Evolutionary conservation across 768 basidiomycete genomes (phyloP).

Genomic region (Lepiota subincarnata): DNA sequence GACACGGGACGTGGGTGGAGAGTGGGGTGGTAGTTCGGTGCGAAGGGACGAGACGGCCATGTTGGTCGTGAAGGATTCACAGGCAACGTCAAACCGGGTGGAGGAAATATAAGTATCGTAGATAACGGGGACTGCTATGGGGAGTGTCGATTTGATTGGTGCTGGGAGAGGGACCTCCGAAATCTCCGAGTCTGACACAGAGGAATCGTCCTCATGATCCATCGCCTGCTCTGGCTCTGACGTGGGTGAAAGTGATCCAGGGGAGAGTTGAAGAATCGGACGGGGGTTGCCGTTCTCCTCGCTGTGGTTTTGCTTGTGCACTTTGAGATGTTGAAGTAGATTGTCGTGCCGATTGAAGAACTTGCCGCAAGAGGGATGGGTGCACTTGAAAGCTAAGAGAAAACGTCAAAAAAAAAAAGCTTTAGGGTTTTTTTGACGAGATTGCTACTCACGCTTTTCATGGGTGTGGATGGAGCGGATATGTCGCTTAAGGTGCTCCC

Average conservation of each 20-base stretch:
- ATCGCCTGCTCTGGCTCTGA: slow-evolving; percentile 16
- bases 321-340: slow-evolving; percentile 72
- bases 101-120: slow-evolving; percentile 12
- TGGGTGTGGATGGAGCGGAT: slow-evolving; percentile 72
- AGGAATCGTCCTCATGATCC: slow-evolving; percentile 8
- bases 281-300: slow-evolving; percentile 13
- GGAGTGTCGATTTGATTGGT: slow-evolving; percentile 9
- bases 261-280: slow-evolving; percentile 12
- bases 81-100: slow-evolving; percentile 13
- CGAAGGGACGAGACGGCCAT: slow-evolving; percentile 43
- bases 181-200: slow-evolving; percentile 1
- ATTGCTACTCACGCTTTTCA: slow-evolving; percentile 61
- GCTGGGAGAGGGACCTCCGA: slow-evolving; percentile 12
- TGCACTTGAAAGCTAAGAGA: slow-evolving; percentile 64
- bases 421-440: neutral
- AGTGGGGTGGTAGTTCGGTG: slow-evolving; percentile 33
- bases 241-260: slow-evolving; percentile 15
- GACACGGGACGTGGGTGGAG: slow-evolving; percentile 10
- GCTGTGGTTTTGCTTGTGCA: slow-evolving; percentile 43
- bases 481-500: slow-evolving; percentile 75
- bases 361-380: slow-evolving; percentile 62
- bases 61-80: slow-evolving; percentile 30
- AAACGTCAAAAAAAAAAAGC: slow-evolving; percentile 2
- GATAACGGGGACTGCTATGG: slow-evolving; percentile 16
- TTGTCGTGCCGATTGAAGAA: slow-evolving; percentile 79